These are phyloP conservation scores for Pyrenula massariospora DNA, from an alignment of 495 filamentous ascomycete genomes.

Conservation along the genomic window DNA sequence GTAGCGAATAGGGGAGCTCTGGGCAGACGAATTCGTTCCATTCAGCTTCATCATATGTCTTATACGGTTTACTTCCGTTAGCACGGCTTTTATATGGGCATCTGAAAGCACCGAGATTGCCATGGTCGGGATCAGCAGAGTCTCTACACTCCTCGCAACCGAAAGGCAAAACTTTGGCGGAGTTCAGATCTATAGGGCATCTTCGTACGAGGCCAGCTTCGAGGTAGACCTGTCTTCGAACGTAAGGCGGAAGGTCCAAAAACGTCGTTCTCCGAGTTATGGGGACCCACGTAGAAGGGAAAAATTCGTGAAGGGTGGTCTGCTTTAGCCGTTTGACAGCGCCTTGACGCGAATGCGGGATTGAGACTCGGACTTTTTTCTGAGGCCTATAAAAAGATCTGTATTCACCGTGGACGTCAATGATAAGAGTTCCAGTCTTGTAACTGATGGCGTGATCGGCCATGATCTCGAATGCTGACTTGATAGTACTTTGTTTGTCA, in stretches of 20 bases:
- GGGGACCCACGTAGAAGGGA: not conserved
- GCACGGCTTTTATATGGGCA: not conserved
- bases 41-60: not conserved
- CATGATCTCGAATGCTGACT: too few species aligned
- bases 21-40: not conserved
- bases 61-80: not conserved
- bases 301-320: not conserved
- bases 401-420: too few species aligned
- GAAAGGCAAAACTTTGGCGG: slow-evolving; percentile 1
- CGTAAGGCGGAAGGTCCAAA: slow-evolving; percentile 10
- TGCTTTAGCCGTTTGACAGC: too few species aligned
- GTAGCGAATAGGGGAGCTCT: not conserved
- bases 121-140: not conserved
- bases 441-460: too few species aligned
- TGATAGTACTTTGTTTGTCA: too few species aligned
- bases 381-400: too few species aligned
- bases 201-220: slow-evolving; percentile 13
- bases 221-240: slow-evolving; percentile 11
- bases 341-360: too few species aligned
- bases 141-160: not conserved
- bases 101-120: not conserved
- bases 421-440: too few species aligned
- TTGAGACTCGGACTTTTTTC: too few species aligned
- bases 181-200: slow-evolving; percentile 9
- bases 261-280: slow-evolving; percentile 4